phyloP scores from a whole-genome alignment of 345 rosid species.

The Gossypium turneri region DNA sequence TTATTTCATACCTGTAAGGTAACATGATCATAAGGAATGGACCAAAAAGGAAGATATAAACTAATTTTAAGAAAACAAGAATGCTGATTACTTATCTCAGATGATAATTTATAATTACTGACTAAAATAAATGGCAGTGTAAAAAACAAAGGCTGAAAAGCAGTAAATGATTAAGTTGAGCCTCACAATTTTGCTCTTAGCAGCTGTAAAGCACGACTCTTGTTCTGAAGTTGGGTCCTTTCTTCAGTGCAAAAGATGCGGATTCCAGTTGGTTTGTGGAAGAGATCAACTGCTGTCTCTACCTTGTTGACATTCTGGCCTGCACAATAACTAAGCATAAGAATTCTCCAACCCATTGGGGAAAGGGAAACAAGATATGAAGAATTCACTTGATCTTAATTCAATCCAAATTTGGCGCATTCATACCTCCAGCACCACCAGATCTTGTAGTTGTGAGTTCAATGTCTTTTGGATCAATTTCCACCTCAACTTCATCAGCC shows the following conservation, averaged over 20 bases:
- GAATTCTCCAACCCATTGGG: not conserved
- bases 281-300: conserved; percentile 92
- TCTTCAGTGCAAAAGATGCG: conserved; percentile 97
- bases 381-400: not conserved
- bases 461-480: conserved; percentile 88
- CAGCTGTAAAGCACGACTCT: conserved; percentile 75
- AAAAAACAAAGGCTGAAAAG: not conserved
- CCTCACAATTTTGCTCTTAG: conserved; percentile 90
- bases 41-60: conserved; percentile 9
- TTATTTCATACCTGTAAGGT: conserved; percentile 74
- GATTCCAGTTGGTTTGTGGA: conserved; percentile 92
- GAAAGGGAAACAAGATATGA: not conserved
- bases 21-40: conserved; percentile 8
- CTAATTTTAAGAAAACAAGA: not conserved
- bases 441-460: conserved; percentile 95
- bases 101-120: not conserved
- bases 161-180: conserved; percentile 8
- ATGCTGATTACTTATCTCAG: not conserved
- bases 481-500: conserved; percentile 97
- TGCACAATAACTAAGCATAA: conserved; percentile 34
- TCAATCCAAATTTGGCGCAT: not conserved
- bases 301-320: conserved; percentile 98
- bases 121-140: not conserved
- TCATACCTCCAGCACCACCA: conserved; percentile 96
- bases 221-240: conserved; percentile 82